Base-by-base conservation (phyloP, 2,329 filamentous ascomycete genomes). In the Exserohilum rostratum region DNA sequence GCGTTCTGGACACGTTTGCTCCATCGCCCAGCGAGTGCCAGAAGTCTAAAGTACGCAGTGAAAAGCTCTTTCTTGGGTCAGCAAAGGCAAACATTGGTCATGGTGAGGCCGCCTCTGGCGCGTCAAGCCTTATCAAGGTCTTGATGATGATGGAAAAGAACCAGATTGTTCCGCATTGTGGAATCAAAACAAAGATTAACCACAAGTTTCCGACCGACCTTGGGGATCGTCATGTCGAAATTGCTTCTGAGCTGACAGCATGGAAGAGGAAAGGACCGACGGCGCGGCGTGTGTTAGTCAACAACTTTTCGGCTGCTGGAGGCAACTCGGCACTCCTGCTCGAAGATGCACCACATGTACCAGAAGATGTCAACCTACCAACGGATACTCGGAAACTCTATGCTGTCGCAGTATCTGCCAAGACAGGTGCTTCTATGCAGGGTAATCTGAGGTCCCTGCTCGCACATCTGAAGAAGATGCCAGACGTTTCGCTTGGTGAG, bases 121-220 rank as follows among this genome's bases (percentile, higher is more conserved):
- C 71, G 1, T 50, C 62, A 0, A 43, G 54, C 3, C 33, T 77
- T 2, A 61, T 75, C 43, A 77, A 77, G 50, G 64, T 66, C 0
- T 50, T 77, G 10, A 48, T 77, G 18, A 72, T 76, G 67, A 38
- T 76, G 31, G 58, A 70, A 30, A 61, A 75, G 4, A 53, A 60
- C 12, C 51, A 27, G 0, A 73, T 77, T 30, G 86, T 87, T 0
- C 86, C 85, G 0, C 87, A 90, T 56, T 79, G 84, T 18, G 87
- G 87, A 11, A 89, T 90, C 76, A 89, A 89, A 73, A 79, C 75
- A 2, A 77, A 80, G 59, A 84, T 89, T 61, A 88, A 88, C 72
- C 80, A 80, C 63, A 81, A 77, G 1, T 85, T 87, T 63, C 84
- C 85, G 20, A 35, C 30, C n/a, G 84, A 88, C 57, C 72, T 89